Percentiles rank a stretch among this genome's conserved stretches.
phyloP scores from a whole-genome alignment of 2,329 filamentous ascomycete genomes.

The Aspergillus jensenii region DNA sequence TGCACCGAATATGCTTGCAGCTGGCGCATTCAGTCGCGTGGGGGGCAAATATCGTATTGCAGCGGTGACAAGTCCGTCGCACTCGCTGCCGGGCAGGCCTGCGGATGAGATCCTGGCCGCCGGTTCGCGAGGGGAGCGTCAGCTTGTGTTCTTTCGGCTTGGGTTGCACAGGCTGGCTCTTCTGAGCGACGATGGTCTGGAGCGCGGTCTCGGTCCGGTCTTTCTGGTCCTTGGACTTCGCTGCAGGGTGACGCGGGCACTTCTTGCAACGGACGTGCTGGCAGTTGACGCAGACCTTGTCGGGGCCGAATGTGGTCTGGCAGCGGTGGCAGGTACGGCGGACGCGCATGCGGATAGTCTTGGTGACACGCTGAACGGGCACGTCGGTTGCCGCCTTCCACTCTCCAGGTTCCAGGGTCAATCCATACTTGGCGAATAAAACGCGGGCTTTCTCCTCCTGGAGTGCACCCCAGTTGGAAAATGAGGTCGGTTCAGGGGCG shows the following conservation, averaged over 20 bases:
- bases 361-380: slow-evolving; percentile 43
- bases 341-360: slow-evolving; percentile 49
- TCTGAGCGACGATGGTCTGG: slow-evolving; percentile 17
- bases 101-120: slow-evolving; percentile 69
- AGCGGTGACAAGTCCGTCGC: slow-evolving; percentile 74
- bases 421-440: slow-evolving; percentile 49
- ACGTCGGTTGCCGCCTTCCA: slow-evolving; percentile 38
- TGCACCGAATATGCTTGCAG: slow-evolving; percentile 74
- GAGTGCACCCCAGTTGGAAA: slow-evolving; percentile 35
- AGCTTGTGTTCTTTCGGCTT: slow-evolving; percentile 33
- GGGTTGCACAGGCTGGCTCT: slow-evolving; percentile 44
- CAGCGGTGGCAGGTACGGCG: slow-evolving; percentile 74
- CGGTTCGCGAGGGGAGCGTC: slow-evolving; percentile 62
- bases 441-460: slow-evolving; percentile 46
- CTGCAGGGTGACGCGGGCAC: slow-evolving; percentile 72
- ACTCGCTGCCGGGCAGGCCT: slow-evolving; percentile 72
- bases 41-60: slow-evolving; percentile 61
- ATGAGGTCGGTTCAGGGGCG: slow-evolving; percentile 20
- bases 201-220: slow-evolving; percentile 51
- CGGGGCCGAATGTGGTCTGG: slow-evolving; percentile 68
- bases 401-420: slow-evolving; percentile 44
- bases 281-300: slow-evolving; percentile 74
- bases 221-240: slow-evolving; percentile 53
- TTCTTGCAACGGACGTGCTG: slow-evolving; percentile 77
- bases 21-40: slow-evolving; percentile 63